Evolutionary conservation across 768 basidiomycete genomes (phyloP).

Genomic region (Pluteus cervinus): DNA sequence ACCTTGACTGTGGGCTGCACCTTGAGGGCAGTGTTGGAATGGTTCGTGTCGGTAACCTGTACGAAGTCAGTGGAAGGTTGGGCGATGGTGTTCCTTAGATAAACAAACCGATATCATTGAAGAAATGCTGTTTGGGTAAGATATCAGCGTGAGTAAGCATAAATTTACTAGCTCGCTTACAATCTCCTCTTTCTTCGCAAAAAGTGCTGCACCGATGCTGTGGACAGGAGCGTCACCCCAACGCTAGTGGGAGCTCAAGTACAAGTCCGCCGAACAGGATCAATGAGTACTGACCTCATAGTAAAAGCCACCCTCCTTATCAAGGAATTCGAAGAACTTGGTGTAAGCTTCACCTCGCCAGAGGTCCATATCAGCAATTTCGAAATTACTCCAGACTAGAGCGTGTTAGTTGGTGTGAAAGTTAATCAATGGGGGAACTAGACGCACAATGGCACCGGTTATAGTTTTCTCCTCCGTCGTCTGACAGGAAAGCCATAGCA

Average conservation of each 20-base stretch:
- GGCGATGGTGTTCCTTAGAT: neutral
- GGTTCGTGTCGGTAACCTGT: conserved; percentile 79
- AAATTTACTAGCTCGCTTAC: conserved; percentile 28
- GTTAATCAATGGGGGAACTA: conserved; percentile 7
- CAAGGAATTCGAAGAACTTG: conserved; percentile 80
- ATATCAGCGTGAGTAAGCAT: conserved; percentile 2
- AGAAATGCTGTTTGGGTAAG: conserved; percentile 60
- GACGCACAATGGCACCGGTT: conserved; percentile 69
- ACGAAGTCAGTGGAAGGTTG: neutral
- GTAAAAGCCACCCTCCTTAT: conserved; percentile 80
- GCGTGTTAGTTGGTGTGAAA: conserved; percentile 5
- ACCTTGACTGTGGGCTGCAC: conserved; percentile 65
- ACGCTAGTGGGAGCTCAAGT: conserved; percentile 35
- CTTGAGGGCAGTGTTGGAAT: conserved; percentile 89
- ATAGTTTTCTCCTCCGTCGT: conserved; percentile 68
- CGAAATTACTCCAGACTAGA: conserved; percentile 90
- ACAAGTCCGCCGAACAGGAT: neutral
- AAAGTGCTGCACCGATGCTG: conserved; percentile 85
- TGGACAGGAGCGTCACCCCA: conserved; percentile 95
- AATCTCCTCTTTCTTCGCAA: conserved; percentile 83
- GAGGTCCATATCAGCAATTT: conserved; percentile 80
- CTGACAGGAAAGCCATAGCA: conserved; percentile 75
- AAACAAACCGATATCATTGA: conserved; percentile 72
- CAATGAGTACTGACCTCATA: conserved; percentile 53
- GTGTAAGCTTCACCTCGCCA: conserved; percentile 81